Evolutionary conservation across 2,329 filamentous ascomycete genomes (phyloP).

Genomic region (Sporothrix variecibatus): DNA sequence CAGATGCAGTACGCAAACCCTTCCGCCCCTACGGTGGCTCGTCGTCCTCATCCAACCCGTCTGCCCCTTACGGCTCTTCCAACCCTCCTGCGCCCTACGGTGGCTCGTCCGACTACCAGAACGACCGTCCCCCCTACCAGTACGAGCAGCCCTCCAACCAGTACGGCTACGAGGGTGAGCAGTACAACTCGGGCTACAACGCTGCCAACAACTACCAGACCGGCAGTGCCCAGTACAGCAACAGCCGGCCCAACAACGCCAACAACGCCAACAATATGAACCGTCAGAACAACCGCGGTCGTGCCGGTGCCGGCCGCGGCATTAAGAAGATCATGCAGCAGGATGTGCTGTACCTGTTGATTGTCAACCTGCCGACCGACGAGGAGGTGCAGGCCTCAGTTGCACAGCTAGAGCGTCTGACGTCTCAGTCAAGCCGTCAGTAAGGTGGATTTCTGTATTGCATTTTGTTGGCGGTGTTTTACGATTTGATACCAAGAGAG

Average conservation of each 20-base stretch:
- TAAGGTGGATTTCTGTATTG: not conserved
- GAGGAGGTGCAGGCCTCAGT: conserved; percentile 41
- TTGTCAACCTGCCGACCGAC: conserved; percentile 52
- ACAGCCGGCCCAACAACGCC: not conserved
- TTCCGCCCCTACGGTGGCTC: conserved; percentile 1
- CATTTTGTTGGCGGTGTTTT: not conserved
- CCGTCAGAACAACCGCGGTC: not conserved
- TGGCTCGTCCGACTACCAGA: not conserved
- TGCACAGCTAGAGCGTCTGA: conserved; percentile 26
- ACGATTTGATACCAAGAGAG: not conserved
- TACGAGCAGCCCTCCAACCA: not conserved
- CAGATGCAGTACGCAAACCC: conserved; percentile 11
- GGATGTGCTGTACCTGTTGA: conserved; percentile 53
- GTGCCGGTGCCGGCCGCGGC: not conserved
- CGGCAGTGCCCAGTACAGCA: not conserved
- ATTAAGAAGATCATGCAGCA: conserved; percentile 33
- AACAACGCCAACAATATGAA: not conserved
- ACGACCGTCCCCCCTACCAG: not conserved
- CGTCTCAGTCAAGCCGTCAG: not conserved
- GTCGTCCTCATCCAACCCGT: not conserved
- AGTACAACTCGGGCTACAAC: conserved; percentile 14
- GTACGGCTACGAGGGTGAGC: not conserved
- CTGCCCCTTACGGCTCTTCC: conserved; percentile 3
- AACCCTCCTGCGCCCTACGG: conserved; percentile 15
- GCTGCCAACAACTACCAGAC: not conserved